These are phyloP conservation scores for Neofusicoccum kwambonambiense DNA, from an alignment of 2,329 filamentous ascomycete genomes.

Conservation along the genomic window DNA sequence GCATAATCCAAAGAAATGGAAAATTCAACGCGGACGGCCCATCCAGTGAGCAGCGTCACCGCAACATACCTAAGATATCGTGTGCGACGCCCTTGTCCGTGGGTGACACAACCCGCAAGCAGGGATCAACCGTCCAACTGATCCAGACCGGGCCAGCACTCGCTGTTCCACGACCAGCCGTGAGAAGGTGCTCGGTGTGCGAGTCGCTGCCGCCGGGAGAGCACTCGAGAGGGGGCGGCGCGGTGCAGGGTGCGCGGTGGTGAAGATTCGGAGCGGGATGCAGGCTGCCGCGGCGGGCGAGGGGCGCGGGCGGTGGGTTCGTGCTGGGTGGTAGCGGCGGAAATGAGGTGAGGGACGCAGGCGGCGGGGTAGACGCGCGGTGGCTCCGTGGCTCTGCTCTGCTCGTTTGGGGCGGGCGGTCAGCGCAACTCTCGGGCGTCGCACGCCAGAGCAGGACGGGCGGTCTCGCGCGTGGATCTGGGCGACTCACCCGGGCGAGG, in stretches of 20 bases:
- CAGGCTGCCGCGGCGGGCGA: slow-evolving; percentile 1
- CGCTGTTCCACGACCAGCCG: slow-evolving; percentile 15
- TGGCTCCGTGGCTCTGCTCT: slow-evolving; percentile 2
- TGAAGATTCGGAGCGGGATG: slow-evolving; percentile 5
- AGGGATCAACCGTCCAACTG: slow-evolving; percentile 7
- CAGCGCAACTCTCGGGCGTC: background rate
- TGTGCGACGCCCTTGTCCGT: slow-evolving; percentile 17
- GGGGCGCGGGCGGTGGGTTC: slow-evolving; percentile 1
- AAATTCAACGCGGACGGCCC: slow-evolving; percentile 13
- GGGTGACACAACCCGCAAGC: slow-evolving; percentile 18
- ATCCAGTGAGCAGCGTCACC: slow-evolving; percentile 16
- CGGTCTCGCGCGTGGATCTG: background rate
- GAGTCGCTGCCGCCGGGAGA: background rate
- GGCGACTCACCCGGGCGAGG: slow-evolving; percentile 5
- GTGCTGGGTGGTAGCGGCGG: slow-evolving; percentile 11
- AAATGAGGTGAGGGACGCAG: slow-evolving; percentile 13
- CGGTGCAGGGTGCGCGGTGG: background rate
- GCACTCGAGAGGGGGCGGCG: background rate
- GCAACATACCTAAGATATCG: slow-evolving; percentile 19
- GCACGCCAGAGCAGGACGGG: background rate
- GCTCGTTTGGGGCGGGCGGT: slow-evolving; percentile 6
- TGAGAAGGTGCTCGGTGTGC: background rate
- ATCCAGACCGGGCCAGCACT: slow-evolving; percentile 7
- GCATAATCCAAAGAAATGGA: slow-evolving; percentile 16
- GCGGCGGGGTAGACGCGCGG: slow-evolving; percentile 14